Evolutionary conservation across 371 early-diverging fungal species (phyloP).

Genomic region (Thermomucor indicae-seudaticae): DNA sequence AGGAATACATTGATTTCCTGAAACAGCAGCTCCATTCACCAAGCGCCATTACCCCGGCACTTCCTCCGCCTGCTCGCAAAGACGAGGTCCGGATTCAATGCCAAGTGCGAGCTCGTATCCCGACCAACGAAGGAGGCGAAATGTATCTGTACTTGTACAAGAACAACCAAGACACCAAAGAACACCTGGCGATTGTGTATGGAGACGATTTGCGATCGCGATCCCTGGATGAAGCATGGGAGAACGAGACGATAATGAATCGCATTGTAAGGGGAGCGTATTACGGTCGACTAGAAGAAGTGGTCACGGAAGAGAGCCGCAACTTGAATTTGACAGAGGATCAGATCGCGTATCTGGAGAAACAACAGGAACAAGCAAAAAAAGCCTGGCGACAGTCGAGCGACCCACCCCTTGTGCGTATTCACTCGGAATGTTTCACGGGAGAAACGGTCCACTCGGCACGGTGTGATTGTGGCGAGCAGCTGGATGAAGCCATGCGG

Average conservation of each 20-base stretch:
- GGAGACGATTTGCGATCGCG: conserved; percentile 73
- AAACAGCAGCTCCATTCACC: conserved; percentile 45
- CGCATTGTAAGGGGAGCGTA: conserved; percentile 78
- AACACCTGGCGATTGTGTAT: conserved; percentile 92
- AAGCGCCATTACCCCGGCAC: conserved; percentile 35
- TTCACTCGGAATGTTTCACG: conserved; percentile 97
- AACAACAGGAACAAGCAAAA: conserved; percentile 34
- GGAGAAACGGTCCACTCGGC: conserved; percentile 91
- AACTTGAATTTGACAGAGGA: conserved; percentile 28
- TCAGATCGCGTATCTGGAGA: conserved; percentile 32
- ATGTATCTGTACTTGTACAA: conserved; percentile 84
- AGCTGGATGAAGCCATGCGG: conserved; percentile 90
- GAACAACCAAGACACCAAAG: conserved; percentile 81
- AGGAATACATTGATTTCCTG: conserved; percentile 43
- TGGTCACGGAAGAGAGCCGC: conserved; percentile 40
- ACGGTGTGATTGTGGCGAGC: conserved; percentile 96
- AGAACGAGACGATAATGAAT: conserved; percentile 75
- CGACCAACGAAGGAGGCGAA: conserved; percentile 77
- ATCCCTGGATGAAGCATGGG: conserved; percentile 61
- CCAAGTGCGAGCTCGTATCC: conserved; percentile 84
- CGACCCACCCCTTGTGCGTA: conserved; percentile 75
- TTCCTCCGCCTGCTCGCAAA: conserved; percentile 20
- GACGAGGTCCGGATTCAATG: conserved; percentile 49
- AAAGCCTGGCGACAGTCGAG: conserved; percentile 16
- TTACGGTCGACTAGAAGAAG: conserved; percentile 53